phyloP scores from a whole-genome alignment of 1,284 basidiomycete genomes.

The Ceratobasidium sp. region DNA sequence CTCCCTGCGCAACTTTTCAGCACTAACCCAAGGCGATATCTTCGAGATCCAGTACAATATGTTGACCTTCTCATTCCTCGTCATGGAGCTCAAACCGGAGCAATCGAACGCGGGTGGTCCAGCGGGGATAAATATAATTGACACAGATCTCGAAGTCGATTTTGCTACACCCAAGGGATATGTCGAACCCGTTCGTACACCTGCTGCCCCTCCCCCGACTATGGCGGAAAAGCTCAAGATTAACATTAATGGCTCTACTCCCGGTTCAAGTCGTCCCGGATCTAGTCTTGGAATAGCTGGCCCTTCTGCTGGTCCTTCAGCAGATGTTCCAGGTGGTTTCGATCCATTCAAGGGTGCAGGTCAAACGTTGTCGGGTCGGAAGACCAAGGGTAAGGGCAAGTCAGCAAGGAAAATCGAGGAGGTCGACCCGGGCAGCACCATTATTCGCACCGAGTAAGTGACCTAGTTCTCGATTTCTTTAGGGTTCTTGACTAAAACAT shows the following conservation, averaged over 20 bases:
- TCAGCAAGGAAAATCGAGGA: conserved; percentile 79
- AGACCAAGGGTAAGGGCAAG: conserved; percentile 91
- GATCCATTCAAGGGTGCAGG: conserved; percentile 95
- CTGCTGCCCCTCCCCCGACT: conserved; percentile 79
- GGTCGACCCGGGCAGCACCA: conserved; percentile 81
- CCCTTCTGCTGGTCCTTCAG: conserved; percentile 60
- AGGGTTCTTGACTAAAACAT: conserved; percentile 7
- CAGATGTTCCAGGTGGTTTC: conserved; percentile 58
- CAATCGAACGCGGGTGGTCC: conserved; percentile 51
- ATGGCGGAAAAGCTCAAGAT: conserved; percentile 99
- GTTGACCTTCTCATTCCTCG: conserved; percentile 91
- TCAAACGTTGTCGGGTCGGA: conserved; percentile 83
- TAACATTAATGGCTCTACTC: conserved; percentile 80
- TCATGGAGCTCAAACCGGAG: conserved; percentile 92
- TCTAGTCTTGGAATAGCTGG: conserved; percentile 60
- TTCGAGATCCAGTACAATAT: conserved; percentile 91
- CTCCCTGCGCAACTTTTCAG: conserved; percentile 92
- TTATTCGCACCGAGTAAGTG: conserved; percentile 83
- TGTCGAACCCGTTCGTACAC: conserved; percentile 88
- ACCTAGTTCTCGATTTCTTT: conserved; percentile 14
- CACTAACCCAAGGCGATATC: conserved; percentile 86
- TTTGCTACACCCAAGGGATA: conserved; percentile 66
- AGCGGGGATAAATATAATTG: conserved; percentile 86
- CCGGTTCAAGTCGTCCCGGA: conserved; percentile 77
- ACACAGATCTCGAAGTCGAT: conserved; percentile 91